Conservation (phyloP, 352 stramenopile genomes). For the Hyaloperonospora brassicae region DNA sequence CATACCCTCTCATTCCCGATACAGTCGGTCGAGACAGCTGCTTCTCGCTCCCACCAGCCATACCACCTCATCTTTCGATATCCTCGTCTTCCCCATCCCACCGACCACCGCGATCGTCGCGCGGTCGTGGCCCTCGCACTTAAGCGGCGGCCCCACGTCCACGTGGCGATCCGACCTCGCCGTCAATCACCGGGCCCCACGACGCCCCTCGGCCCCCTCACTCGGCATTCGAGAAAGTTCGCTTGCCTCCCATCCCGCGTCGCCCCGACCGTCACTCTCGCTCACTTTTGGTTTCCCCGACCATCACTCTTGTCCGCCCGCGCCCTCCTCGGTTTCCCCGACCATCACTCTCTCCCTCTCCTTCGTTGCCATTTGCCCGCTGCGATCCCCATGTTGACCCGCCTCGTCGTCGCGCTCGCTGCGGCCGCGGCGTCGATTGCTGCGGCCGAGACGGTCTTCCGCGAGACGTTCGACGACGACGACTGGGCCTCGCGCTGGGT, state of each 20-base stretch:
- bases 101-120: too few species aligned
- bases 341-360: slow-evolving; percentile 13
- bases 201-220: too few species aligned
- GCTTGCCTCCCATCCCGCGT: slow-evolving; percentile 3
- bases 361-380: slow-evolving; percentile 42
- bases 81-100: neutral
- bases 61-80: neutral
- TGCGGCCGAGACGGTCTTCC: slow-evolving; percentile 85
- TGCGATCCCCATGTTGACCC: too few species aligned
- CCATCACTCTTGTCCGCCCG: too few species aligned
- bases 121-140: slow-evolving; percentile 1
- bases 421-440: slow-evolving; percentile 37
- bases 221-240: slow-evolving; percentile 28
- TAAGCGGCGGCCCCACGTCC: slow-evolving; percentile 4
- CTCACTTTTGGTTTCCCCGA: too few species aligned
- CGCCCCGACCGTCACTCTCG: too few species aligned
- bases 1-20: too few species aligned
- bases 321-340: too few species aligned
- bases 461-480: slow-evolving; percentile 90
- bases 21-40: too few species aligned
- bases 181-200: slow-evolving; percentile 1
- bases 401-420: slow-evolving; percentile 18
- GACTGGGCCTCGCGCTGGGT: slow-evolving; percentile 74
- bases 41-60: neutral
- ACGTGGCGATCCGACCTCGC: slow-evolving; percentile 23